phyloP scores from a whole-genome alignment of 2,329 filamentous ascomycete genomes.

The Passalora sequoiae region DNA sequence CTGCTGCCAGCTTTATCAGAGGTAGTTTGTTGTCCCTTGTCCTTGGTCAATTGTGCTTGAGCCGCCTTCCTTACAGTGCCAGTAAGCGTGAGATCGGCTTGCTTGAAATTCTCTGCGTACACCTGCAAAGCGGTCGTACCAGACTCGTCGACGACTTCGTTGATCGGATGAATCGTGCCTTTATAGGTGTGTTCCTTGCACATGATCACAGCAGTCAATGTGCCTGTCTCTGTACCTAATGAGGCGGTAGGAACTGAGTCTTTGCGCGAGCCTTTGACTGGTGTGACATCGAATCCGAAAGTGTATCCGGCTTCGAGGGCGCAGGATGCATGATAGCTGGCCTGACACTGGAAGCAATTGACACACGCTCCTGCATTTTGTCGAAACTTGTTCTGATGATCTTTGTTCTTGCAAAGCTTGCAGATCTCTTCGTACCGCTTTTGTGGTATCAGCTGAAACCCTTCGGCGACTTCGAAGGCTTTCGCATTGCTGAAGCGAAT shows the following conservation, averaged over 20 bases:
- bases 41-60: slow-evolving; percentile 60
- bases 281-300: slow-evolving; percentile 84
- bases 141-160: slow-evolving; percentile 66
- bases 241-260: slow-evolving; percentile 76
- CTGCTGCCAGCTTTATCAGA: slow-evolving; percentile 31
- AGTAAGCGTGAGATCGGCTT: slow-evolving; percentile 83
- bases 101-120: slow-evolving; percentile 85
- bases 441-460: slow-evolving; percentile 74
- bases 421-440: slow-evolving; percentile 71
- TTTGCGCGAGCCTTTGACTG: slow-evolving; percentile 80
- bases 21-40: slow-evolving; percentile 36
- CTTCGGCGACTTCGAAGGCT: slow-evolving; percentile 79
- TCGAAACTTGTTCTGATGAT: slow-evolving; percentile 30
- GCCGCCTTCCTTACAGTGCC: slow-evolving; percentile 92
- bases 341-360: slow-evolving; percentile 69
- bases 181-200: slow-evolving; percentile 79
- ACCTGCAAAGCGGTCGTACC: slow-evolving; percentile 77
- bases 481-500: slow-evolving; percentile 85
- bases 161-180: slow-evolving; percentile 69
- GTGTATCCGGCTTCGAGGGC: slow-evolving; percentile 76
- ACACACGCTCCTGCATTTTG: slow-evolving; percentile 67
- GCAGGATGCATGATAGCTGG: slow-evolving; percentile 78
- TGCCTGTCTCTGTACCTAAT: slow-evolving; percentile 72
- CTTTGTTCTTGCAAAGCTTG: slow-evolving; percentile 71
- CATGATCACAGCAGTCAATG: slow-evolving; percentile 81